Percentiles rank a stretch among this genome's conserved stretches.
Evolutionary conservation across 192 early-diverging fungal species (phyloP).

Genomic region (Coemansia interrupta): DNA sequence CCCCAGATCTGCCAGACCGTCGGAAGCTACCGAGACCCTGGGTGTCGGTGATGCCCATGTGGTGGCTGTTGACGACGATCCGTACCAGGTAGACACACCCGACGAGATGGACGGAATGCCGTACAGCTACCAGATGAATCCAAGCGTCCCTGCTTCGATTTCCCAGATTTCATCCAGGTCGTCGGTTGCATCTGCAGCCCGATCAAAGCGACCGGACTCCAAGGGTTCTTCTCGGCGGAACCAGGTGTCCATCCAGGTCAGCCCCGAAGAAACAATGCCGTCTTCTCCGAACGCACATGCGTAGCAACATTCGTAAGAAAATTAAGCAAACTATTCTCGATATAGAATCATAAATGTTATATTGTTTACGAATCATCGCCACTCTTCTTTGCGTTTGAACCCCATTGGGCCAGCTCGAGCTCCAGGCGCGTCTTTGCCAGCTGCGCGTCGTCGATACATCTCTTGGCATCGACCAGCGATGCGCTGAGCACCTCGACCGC

Average conservation of each 20-base stretch:
- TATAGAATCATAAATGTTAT: no score
- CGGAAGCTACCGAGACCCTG: not conserved
- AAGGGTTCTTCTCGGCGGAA: not conserved
- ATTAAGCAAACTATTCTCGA: no score
- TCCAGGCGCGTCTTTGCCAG: constrained; percentile 33
- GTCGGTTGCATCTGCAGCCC: not conserved
- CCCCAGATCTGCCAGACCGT: constrained; percentile 6
- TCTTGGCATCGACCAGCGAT: constrained; percentile 31
- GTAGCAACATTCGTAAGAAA: no score
- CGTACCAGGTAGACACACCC: constrained; percentile 21
- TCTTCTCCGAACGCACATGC: no score
- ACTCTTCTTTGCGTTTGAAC: no score
- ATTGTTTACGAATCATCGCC: no score
- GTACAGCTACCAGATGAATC: not conserved
- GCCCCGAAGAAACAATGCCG: not conserved
- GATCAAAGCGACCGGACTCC: no score
- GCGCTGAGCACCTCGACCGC: constrained; percentile 13
- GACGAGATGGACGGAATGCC: not conserved
- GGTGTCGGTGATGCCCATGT: constrained; percentile 8
- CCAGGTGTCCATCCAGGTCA: not conserved
- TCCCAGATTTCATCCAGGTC: not conserved
- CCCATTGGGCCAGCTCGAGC: constrained; percentile 32
- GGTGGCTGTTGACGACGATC: constrained; percentile 41
- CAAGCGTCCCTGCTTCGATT: no score
- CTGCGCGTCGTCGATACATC: constrained; percentile 24